Conservation (phyloP, 2,329 filamentous ascomycete species). For the Cercospora sp. region DNA sequence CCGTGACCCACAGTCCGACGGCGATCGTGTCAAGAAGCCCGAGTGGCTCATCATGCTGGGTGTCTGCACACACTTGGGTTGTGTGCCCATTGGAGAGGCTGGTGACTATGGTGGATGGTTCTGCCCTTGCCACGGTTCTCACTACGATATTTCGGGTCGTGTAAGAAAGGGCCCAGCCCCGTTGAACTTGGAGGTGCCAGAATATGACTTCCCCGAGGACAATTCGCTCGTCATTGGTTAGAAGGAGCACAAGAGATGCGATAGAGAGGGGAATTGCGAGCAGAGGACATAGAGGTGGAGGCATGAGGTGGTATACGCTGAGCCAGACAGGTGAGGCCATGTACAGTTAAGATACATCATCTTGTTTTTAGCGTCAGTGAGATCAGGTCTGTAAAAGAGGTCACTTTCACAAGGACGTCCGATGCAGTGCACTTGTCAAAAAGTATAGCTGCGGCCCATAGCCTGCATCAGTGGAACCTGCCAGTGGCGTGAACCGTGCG, state of each 20-base stretch:
- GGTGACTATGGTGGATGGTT: conserved; percentile 99
- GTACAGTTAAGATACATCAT: conserved; percentile 22
- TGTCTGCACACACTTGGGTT: conserved; percentile 98
- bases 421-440: neutral
- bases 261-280: neutral
- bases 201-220: conserved; percentile 91
- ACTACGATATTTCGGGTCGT: conserved; percentile 99
- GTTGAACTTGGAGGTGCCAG: conserved; percentile 92
- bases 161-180: conserved; percentile 96
- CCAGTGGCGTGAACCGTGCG: neutral
- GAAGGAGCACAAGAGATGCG: conserved; percentile 33
- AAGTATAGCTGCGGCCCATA: neutral
- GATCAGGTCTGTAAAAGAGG: conserved; percentile 20
- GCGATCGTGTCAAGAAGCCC: conserved; percentile 93
- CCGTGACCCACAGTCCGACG: conserved; percentile 87
- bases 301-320: conserved; percentile 11
- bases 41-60: conserved; percentile 99
- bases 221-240: conserved; percentile 91
- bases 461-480: neutral
- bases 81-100: conserved; percentile 97
- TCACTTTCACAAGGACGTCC: conserved; percentile 3
- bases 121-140: conserved; percentile 99
- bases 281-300: neutral
- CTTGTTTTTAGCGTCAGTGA: conserved; percentile 18
- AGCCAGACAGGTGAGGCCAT: conserved; percentile 14